A percentile compares a stretch with the other conserved stretches of the same genome.
phyloP scores from a whole-genome alignment of 2,329 filamentous ascomycete genomes.

The Colletotrichum eremochloae region DNA sequence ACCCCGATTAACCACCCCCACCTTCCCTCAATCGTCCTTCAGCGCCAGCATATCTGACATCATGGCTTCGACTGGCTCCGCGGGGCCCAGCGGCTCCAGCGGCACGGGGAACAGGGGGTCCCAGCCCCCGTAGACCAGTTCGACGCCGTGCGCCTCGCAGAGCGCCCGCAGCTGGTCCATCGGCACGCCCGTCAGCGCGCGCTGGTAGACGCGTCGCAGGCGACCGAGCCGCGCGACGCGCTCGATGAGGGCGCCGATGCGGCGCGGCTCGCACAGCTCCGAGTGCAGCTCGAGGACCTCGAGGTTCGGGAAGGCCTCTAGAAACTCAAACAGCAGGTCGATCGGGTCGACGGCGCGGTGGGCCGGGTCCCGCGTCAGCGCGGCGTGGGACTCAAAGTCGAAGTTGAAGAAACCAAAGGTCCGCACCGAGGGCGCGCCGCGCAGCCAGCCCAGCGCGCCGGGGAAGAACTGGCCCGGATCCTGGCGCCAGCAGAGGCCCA shows the following conservation, averaged over 20 bases:
- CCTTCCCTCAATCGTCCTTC: background rate
- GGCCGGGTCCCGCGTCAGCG: constrained; percentile 33
- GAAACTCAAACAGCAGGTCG: constrained; percentile 38
- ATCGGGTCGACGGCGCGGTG: constrained; percentile 26
- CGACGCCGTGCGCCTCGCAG: constrained; percentile 32
- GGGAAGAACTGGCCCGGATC: constrained; percentile 48
- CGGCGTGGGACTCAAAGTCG: constrained; percentile 47
- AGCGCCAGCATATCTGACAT: background rate
- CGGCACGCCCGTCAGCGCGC: constrained; percentile 29
- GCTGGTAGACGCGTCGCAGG: constrained; percentile 35
- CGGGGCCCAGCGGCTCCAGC: constrained; percentile 14
- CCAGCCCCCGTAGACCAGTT: constrained; percentile 36
- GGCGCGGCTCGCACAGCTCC: constrained; percentile 9
- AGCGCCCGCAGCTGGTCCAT: constrained; percentile 37
- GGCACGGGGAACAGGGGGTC: constrained; percentile 33
- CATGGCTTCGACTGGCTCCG: constrained; percentile 18
- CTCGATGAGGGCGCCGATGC: constrained; percentile 24
- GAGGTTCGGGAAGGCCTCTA: constrained; percentile 43
- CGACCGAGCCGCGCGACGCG: constrained; percentile 16
- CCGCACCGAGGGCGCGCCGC: constrained; percentile 51
- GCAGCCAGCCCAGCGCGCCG: constrained; percentile 52
- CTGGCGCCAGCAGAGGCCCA: constrained; percentile 46
- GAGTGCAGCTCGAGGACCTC: constrained; percentile 42
- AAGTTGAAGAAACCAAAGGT: constrained; percentile 54
- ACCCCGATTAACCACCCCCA: background rate